These are phyloP conservation scores for Nakazawaea sp. DNA, from an alignment of 805 yeast species.

Conservation along the genomic window DNA sequence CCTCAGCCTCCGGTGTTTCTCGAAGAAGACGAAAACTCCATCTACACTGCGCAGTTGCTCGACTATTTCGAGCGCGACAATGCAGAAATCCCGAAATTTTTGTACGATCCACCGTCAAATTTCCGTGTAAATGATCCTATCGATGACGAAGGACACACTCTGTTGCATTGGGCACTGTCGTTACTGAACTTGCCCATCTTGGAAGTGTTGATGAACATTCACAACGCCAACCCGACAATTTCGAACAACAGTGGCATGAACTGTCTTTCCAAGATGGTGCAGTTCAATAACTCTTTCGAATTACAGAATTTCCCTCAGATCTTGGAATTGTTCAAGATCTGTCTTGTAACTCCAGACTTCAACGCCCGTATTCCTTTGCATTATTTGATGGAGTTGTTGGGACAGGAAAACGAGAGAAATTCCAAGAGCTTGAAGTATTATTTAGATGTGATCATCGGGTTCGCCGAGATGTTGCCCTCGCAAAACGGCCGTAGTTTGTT, in stretches of 20 bases:
- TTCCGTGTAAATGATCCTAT: constrained; percentile 61
- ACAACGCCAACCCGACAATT: constrained; percentile 54
- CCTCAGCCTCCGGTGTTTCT: too few species aligned
- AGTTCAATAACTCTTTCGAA: constrained; percentile 69
- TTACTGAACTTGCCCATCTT: constrained; percentile 62
- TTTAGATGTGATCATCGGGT: constrained; percentile 26
- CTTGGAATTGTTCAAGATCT: constrained; percentile 52
- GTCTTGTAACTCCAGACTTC: constrained; percentile 65
- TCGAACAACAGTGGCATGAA: constrained; percentile 57
- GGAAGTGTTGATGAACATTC: constrained; percentile 43
- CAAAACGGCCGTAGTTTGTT: constrained; percentile 35
- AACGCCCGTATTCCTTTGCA: constrained; percentile 72
- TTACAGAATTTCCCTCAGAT: constrained; percentile 52
- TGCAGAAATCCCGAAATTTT: constrained; percentile 27
- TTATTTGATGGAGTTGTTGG: constrained; percentile 47
- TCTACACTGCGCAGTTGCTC: constrained; percentile 33
- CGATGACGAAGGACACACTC: constrained; percentile 76
- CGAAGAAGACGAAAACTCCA: constrained; percentile 29
- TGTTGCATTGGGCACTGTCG: constrained; percentile 83
- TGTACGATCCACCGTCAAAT: constrained; percentile 52
- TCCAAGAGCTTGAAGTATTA: constrained; percentile 49
- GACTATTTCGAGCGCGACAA: constrained; percentile 47
- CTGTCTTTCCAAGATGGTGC: constrained; percentile 59
- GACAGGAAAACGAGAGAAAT: constrained; percentile 34
- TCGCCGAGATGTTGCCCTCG: constrained; percentile 19